Base-by-base conservation (phyloP, 2,329 filamentous ascomycete genomes). In the Zarea fungicola region DNA sequence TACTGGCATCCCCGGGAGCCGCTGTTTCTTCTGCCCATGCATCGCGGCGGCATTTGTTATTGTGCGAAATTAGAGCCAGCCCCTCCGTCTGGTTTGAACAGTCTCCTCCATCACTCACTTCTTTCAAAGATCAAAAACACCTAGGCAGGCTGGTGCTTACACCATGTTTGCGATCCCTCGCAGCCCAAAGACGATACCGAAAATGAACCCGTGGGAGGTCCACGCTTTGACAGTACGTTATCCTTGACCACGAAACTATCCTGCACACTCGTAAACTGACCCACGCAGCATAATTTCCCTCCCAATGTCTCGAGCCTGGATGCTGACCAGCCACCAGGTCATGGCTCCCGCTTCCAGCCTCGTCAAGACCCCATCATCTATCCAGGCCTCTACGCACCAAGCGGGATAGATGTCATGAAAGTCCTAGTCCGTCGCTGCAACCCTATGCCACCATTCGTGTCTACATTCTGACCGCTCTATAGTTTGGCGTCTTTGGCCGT, bases 401-500 rank as follows among this genome's bases (percentile, higher is more conserved):
- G 71, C 39, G 77, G 77, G 3, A 71, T 77, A 43, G 76, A 83
- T 56, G 69, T 82, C 36, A 72, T 83, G 71, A 65, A 58, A 28
- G 74, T 82, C 49, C 62, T 83, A 52, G 77, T 82, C 60, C 52
- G 75, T 22, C n/a, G n/a, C n/a, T n/a, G n/a, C n/a, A n/a, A n/a
- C n/a, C n/a, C n/a, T n/a, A 8, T 10, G 9, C 9, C n/a, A 2
- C 21, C 40, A 28, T 26, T 44, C 3, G 26, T 41, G 5, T 23
- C 1, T 6, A 32, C 21, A 16, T 9, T 18, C 50, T 58, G 53
- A 60, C 47, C 32, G 25, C 45, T 7, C 29, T 4, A 5, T 50
- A 77, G 75, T 61, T 75, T 65, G 79, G 83, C 42, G 82, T 95
- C 21, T 81, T 83, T 29, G 78, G 77, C 16, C 76, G 89, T 50